Evolutionary conservation across 176 grass and related monocot species (phyloP).

Genomic region (Eleusine coracana): DNA sequence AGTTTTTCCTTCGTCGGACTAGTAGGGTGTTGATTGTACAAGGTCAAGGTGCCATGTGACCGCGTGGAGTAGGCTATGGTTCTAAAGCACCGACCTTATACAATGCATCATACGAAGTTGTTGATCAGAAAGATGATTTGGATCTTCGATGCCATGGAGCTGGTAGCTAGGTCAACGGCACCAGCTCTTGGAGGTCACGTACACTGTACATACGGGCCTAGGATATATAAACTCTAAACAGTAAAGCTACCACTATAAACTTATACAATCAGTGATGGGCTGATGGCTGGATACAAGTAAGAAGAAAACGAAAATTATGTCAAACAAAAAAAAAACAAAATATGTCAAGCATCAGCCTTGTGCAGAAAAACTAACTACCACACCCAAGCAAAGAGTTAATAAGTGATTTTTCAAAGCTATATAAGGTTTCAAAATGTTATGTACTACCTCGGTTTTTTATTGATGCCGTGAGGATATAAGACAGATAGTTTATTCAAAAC

Average conservation of each 20-base stretch:
- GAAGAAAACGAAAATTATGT: too few relatives aligned
- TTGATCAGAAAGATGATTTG: background rate
- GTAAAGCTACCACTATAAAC: background rate
- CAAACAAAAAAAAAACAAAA: too few relatives aligned
- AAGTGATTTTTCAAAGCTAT: too few relatives aligned
- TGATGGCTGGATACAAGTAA: too few relatives aligned
- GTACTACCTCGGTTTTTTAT: too few relatives aligned
- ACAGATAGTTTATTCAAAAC: too few relatives aligned
- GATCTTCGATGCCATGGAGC: background rate
- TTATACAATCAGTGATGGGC: too few relatives aligned
- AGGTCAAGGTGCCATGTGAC: background rate
- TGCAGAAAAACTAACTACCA: background rate
- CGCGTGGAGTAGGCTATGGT: background rate
- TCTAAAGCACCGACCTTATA: background rate
- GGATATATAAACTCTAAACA: background rate
- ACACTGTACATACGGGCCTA: background rate
- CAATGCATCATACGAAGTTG: background rate
- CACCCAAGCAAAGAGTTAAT: background rate
- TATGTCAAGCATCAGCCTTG: background rate
- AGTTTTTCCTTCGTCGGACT: background rate
- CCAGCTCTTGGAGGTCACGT: background rate
- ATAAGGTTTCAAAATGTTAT: too few relatives aligned
- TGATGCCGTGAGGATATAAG: too few relatives aligned
- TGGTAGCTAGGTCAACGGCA: background rate
- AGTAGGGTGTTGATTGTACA: background rate